Conservation (phyloP, 1,284 basidiomycete species). For the Sporisorium iseilematis-ciliati region DNA sequence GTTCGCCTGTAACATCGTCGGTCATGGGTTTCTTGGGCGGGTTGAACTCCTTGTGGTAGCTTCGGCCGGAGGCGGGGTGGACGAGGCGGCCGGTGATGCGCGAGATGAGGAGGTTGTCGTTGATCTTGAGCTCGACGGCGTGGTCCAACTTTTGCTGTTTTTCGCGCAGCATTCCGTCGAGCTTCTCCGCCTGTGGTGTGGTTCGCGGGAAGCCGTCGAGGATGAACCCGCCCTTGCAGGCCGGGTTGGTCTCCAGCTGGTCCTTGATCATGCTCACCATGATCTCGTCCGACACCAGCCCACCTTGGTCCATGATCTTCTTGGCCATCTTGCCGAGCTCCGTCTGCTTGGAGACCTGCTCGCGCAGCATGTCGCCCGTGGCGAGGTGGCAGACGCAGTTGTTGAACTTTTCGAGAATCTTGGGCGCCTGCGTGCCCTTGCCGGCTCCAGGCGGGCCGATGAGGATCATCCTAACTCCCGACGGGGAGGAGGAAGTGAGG, state of each 20-base stretch:
- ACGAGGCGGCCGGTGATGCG: constrained; percentile 96
- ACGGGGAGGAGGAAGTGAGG: constrained; percentile 19
- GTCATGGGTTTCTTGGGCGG: constrained; percentile 94
- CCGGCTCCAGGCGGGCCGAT: constrained; percentile 97
- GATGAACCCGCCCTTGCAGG: constrained; percentile 95
- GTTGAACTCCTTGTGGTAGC: constrained; percentile 94
- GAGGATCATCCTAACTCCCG: constrained; percentile 80
- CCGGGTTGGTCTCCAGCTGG: constrained; percentile 91
- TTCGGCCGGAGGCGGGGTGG: constrained; percentile 87
- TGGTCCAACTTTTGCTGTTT: constrained; percentile 87
- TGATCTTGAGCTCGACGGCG: constrained; percentile 90
- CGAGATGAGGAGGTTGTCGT: constrained; percentile 93
- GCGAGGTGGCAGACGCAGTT: constrained; percentile 93
- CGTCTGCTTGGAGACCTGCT: constrained; percentile 90
- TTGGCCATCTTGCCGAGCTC: constrained; percentile 90
- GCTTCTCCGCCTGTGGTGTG: constrained; percentile 95
- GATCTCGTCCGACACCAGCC: constrained; percentile 93
- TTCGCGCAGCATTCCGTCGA: constrained; percentile 86
- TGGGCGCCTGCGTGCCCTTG: constrained; percentile 98
- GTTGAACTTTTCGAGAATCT: constrained; percentile 86
- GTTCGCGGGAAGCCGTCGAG: constrained; percentile 98
- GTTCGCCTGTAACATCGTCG: constrained; percentile 95
- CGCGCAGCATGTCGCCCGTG: constrained; percentile 97
- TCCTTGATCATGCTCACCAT: constrained; percentile 98
- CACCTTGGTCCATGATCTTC: constrained; percentile 92